Percentiles rank a stretch among this genome's conserved stretches.
Evolutionary conservation across 1,284 basidiomycete species (phyloP).

Genomic region (Cryptococcus sp.): DNA sequence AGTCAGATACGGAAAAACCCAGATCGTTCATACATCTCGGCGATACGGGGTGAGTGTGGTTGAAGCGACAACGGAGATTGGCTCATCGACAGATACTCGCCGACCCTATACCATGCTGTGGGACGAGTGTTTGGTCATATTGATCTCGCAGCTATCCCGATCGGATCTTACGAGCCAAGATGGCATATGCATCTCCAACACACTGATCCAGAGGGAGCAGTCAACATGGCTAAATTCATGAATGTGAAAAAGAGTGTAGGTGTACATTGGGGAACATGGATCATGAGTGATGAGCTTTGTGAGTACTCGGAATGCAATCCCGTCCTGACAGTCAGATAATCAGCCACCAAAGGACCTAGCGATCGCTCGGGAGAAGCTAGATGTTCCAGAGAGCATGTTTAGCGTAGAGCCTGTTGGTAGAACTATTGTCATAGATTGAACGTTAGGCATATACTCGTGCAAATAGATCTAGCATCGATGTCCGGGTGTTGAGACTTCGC

Average conservation of each 20-base stretch:
- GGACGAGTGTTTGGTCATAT: conserved; percentile 49
- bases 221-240: conserved; percentile 45
- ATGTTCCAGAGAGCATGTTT: conserved; percentile 31
- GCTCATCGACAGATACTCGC: conserved; percentile 41
- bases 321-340: conserved; percentile 26
- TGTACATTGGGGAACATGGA: conserved; percentile 53
- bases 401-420: conserved; percentile 34
- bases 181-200: conserved; percentile 49
- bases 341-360: conserved; percentile 38
- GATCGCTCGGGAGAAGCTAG: conserved; percentile 31
- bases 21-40: conserved; percentile 49
- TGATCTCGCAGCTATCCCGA: conserved; percentile 50
- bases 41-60: conserved; percentile 38
- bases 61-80: neutral
- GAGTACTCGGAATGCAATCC: conserved; percentile 12
- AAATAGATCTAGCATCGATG: too few species aligned
- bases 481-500: too few species aligned
- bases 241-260: conserved; percentile 42
- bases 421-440: conserved; percentile 35
- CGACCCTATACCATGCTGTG: conserved; percentile 47
- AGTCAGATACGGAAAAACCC: conserved; percentile 27
- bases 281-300: conserved; percentile 49
- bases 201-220: conserved; percentile 48
- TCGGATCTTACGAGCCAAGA: conserved; percentile 49
- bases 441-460: too few species aligned